Base-by-base conservation (phyloP, 805 yeast species). In the Naumovozyma castellii region DNA sequence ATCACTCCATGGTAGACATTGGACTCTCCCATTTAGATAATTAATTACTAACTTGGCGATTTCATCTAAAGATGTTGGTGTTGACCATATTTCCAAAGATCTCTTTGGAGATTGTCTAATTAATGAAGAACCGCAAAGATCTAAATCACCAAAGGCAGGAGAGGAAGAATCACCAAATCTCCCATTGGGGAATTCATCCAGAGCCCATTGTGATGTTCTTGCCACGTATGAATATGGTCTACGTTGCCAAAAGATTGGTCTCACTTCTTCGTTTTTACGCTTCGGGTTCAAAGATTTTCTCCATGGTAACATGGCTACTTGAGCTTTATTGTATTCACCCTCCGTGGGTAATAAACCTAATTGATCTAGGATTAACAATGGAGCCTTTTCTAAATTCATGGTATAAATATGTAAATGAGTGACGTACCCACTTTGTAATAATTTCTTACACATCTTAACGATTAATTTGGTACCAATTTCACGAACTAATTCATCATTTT, bases 101-200 rank as follows among this genome's bases (percentile, higher is more conserved):
- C 78, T 80, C 45, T 80, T 78, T 3, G 85, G 79, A 2, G 88
- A 76, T 61, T 86, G 95, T 61, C 95, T 76, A 51, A 88, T 75
- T 54, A 87, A 68, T 18, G 81, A 78, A 28, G 86, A 75, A 16
- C 90, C 92, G 50, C 79, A 80, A 39, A 83, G 71, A 58, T 85
- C 95, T 42, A 87, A 71, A 48, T 84, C 94, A 53, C 95, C 95
- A 64, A 83, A 88, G 2, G 97, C 97, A 3, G 98, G 98, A 33
- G 97, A 92, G 43, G 95, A 72, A 3, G 97, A 84, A 60, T 92
- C 97, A 54, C 98, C 98, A 88, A 96, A 92, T 66, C 98, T 73
- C 44, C 98, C 98, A 62, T 90, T 92, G 38, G 98, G 98, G 57
- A 90, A 92, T 62, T 92, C 98, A 65, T 92, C 98, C 87, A 45